A percentile compares a stretch with the other conserved stretches of the same genome.
phyloP scores from a whole-genome alignment of 345 rosid species.

The Gossypium longicalyx region DNA sequence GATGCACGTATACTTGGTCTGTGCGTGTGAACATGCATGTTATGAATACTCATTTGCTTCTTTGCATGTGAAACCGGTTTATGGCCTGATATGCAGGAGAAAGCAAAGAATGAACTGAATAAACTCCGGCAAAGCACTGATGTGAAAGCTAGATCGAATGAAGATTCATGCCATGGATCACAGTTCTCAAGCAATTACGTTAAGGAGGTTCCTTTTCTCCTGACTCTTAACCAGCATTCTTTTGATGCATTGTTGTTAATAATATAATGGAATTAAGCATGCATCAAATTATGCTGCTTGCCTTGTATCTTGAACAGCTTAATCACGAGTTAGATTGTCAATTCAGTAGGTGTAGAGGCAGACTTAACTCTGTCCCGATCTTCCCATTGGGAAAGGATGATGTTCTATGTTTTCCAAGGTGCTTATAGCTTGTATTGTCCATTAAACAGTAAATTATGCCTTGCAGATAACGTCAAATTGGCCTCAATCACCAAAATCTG shows the following conservation, averaged over 20 bases:
- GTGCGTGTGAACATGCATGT: neutral
- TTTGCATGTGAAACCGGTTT: neutral
- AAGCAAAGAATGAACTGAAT: constrained; percentile 19
- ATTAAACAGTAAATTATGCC: constrained; percentile 9
- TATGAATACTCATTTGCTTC: neutral
- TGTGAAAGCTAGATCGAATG: constrained; percentile 22
- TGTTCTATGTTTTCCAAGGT: neutral
- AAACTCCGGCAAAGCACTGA: constrained; percentile 25
- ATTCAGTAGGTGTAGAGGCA: neutral
- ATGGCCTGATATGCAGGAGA: constrained; percentile 26
- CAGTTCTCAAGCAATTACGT: constrained; percentile 4
- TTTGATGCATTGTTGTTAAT: neutral
- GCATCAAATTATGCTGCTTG: neutral
- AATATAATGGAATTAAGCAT: neutral
- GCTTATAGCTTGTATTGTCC: neutral
- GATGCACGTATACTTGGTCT: neutral
- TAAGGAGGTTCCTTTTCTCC: constrained; percentile 27
- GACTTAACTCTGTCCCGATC: too few species aligned
- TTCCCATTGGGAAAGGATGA: too few species aligned
- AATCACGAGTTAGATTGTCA: constrained; percentile 10
- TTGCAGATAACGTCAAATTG: constrained; percentile 40
- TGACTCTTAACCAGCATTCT: neutral
- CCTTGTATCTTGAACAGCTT: neutral
- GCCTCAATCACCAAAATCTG: constrained; percentile 46
- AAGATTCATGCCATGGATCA: constrained; percentile 11